Evolutionary conservation across 805 yeast species (phyloP).

Genomic region (Zygosaccharomyces bailii): DNA sequence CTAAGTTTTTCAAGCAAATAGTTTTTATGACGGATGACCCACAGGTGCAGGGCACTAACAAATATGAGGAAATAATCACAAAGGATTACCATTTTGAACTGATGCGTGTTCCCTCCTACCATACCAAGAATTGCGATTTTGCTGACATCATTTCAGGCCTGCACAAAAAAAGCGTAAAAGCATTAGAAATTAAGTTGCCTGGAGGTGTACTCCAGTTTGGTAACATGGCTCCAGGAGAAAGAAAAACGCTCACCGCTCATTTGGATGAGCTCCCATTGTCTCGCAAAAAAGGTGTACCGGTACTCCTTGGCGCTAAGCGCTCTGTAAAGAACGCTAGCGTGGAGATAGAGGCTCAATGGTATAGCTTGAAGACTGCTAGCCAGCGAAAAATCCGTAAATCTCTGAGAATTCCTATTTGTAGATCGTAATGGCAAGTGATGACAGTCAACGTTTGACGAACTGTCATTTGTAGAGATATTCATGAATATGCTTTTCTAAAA

Average conservation of each 20-base stretch:
- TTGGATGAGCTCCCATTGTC: not conserved
- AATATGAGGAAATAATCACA: slow-evolving; percentile 9
- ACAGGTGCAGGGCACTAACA: slow-evolving; percentile 1
- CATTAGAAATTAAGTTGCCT: slow-evolving; percentile 13
- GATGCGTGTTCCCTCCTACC: slow-evolving; percentile 9
- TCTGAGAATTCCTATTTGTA: not conserved
- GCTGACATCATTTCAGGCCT: slow-evolving; percentile 5
- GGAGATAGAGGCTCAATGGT: slow-evolving; percentile 1
- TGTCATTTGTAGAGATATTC: not conserved
- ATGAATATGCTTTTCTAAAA: not conserved
- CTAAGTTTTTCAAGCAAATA: slow-evolving; percentile 12
- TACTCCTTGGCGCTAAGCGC: not conserved
- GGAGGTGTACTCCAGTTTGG: slow-evolving; percentile 14
- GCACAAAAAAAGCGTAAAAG: slow-evolving; percentile 11
- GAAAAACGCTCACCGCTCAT: slow-evolving; percentile 6
- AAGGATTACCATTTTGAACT: slow-evolving; percentile 12
- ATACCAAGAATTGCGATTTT: not conserved
- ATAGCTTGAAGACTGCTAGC: not conserved
- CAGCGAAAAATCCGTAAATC: not conserved
- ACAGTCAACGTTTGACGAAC: no score
- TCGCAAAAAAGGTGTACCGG: not conserved
- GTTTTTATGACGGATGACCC: slow-evolving; percentile 11
- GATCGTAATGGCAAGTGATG: not conserved
- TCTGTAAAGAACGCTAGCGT: not conserved
- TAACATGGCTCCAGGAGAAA: slow-evolving; percentile 18